phyloP scores from a whole-genome alignment of 179 eudicot genomes.

The Silene coronaria region DNA sequence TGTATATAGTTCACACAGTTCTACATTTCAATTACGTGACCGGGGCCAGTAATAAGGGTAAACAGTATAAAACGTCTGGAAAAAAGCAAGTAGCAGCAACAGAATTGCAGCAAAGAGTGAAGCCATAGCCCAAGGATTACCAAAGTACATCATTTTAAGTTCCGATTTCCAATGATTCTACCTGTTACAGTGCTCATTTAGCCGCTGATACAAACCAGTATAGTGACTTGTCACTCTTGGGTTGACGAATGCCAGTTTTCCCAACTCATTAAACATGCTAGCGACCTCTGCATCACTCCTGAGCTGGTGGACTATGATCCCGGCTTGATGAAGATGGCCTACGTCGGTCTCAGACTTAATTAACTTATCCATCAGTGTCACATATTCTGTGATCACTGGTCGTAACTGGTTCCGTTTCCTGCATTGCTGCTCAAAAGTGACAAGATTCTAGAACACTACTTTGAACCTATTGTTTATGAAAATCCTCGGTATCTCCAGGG shows the following conservation, averaged over 20 bases:
- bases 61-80: background rate
- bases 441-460: background rate
- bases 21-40: background rate
- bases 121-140: background rate
- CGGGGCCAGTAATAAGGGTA: background rate
- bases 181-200: background rate
- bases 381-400: too few relatives aligned
- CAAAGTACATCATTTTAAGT: background rate
- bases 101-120: background rate
- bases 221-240: background rate
- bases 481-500: slow-evolving; percentile 5
- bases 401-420: too few relatives aligned
- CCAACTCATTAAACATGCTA: too few relatives aligned
- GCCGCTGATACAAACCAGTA: background rate
- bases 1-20: too few relatives aligned
- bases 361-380: too few relatives aligned
- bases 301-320: too few relatives aligned
- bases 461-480: slow-evolving; percentile 1
- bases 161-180: background rate
- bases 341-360: too few relatives aligned
- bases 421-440: background rate
- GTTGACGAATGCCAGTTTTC: background rate
- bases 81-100: background rate
- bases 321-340: too few relatives aligned
- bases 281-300: too few relatives aligned